Evolutionary conservation across 441 rosid genomes (phyloP), one percentile per base, ranked within the genome.

Genomic region (Erysimum cheiri): DNA sequence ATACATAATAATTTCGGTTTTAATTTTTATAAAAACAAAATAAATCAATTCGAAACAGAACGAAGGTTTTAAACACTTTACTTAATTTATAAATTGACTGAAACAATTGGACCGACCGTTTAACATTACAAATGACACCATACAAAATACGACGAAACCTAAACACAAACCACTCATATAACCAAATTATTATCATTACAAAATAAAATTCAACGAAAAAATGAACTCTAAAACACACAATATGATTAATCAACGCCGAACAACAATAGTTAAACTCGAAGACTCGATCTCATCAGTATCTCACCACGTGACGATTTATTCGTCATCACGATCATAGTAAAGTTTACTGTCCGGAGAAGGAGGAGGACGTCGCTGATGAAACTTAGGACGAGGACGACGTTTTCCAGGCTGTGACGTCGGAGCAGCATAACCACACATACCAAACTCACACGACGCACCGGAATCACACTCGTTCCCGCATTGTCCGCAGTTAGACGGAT

Each of bases 361-460:
- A 56, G 70, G 78, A 37, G 70, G 15, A 3, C 15, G 54, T 47
- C 65, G 74, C 32, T 12, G 19, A 48, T 17, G 70, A 59, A 4
- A 35, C 56, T 67, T 60, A 53, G 17, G 73, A 60, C 5, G 69
- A 43, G 58, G 73, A 26, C 5, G 57, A 47, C 55, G 70, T 61
- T 54, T 69, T 47, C 65, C 13, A 39, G 74, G 74, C 22, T 22
- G 65, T 37, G 65, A 55, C 33, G 79, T 64, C 1, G 67, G 71
- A 40, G 67, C 62, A 26, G 79, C 79, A 64, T 76, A 76, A 29
- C 75, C 79, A 59, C 79, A 76, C 79, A 76, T 17, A 50, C 79
- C 79, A 59, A 76, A 76, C 62, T 76, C 79, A 44, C 79, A 76
- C 32, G 63, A 64, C 3, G 76, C 75, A 36, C 79, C 72, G 7